A percentile compares a stretch with the other conserved stretches of the same genome.
These are phyloP conservation scores for Toxicodendron radicans DNA, from an alignment of 345 rosid genomes.

Conservation along the genomic window DNA sequence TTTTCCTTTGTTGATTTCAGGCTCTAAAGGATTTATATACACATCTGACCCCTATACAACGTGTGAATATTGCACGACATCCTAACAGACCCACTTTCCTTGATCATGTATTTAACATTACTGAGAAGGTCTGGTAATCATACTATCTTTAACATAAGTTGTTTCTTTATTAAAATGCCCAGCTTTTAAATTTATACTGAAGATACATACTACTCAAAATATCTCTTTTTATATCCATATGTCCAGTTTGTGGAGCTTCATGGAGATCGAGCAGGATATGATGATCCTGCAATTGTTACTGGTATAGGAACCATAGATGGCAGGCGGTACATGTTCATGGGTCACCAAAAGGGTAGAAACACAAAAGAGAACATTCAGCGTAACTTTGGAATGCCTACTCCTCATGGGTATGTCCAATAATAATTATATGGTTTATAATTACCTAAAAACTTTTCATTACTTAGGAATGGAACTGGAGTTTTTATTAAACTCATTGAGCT, in stretches of 20 bases:
- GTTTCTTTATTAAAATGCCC: constrained; percentile 7
- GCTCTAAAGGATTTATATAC: constrained; percentile 78
- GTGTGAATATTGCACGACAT: constrained; percentile 93
- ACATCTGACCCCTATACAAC: constrained; percentile 82
- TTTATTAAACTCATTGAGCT: neutral
- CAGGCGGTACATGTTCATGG: constrained; percentile 83
- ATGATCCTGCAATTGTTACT: constrained; percentile 96
- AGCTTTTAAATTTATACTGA: constrained; percentile 2
- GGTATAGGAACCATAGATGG: constrained; percentile 96
- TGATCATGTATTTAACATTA: constrained; percentile 85
- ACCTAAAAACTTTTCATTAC: neutral
- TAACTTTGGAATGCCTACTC: constrained; percentile 99
- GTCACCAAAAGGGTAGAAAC: constrained; percentile 99
- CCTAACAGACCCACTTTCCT: constrained; percentile 98
- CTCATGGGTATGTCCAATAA: constrained; percentile 75
- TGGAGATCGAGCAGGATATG: constrained; percentile 97
- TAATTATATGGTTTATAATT: neutral
- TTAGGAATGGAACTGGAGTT: constrained; percentile 8
- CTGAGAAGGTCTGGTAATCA: constrained; percentile 70
- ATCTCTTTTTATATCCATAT: constrained; percentile 16
- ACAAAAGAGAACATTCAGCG: constrained; percentile 93
- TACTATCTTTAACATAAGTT: constrained; percentile 2
- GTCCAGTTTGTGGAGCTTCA: constrained; percentile 95
- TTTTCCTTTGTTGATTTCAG: constrained; percentile 39
- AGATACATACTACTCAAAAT: constrained; percentile 12